Evolutionary conservation across 352 stramenopile species (phyloP).

Genomic region (Pythium volutum): DNA sequence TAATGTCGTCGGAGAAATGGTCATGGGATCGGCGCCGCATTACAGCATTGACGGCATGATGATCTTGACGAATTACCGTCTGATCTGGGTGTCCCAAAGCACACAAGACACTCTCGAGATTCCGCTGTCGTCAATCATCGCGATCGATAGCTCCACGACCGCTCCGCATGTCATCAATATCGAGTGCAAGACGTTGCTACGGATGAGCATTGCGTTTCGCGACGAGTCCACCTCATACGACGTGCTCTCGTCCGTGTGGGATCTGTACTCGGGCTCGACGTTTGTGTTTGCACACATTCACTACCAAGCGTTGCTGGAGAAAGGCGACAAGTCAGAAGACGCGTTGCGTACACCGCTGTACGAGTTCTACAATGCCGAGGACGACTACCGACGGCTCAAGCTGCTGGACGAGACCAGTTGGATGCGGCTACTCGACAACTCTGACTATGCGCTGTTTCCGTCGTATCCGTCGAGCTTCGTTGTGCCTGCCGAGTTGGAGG

Average conservation of each 20-base stretch:
- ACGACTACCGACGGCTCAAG: constrained; percentile 78
- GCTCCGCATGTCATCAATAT: constrained; percentile 82
- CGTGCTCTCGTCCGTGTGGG: constrained; percentile 71
- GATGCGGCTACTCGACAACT: constrained; percentile 86
- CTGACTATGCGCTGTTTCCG: constrained; percentile 86
- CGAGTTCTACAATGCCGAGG: constrained; percentile 67
- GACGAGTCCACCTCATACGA: constrained; percentile 75
- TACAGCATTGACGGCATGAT: constrained; percentile 86
- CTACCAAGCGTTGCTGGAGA: constrained; percentile 61
- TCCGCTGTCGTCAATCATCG: constrained; percentile 69
- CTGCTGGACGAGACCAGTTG: constrained; percentile 78
- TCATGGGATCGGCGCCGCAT: constrained; percentile 76
- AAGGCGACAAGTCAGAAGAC: constrained; percentile 28
- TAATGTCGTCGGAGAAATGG: constrained; percentile 85
- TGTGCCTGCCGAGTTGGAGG: constrained; percentile 89
- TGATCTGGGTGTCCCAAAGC: constrained; percentile 83
- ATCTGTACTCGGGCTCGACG: constrained; percentile 56
- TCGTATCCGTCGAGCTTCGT: constrained; percentile 94
- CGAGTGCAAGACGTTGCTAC: constrained; percentile 79
- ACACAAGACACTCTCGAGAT: constrained; percentile 83
- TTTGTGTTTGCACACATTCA: constrained; percentile 82
- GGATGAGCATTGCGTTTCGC: constrained; percentile 80
- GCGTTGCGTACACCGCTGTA: constrained; percentile 43
- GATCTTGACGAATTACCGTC: constrained; percentile 80
- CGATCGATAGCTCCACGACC: constrained; percentile 77